Base-by-base conservation (phyloP, 805 yeast genomes). In the Wickerhamomyces tratensis region DNA sequence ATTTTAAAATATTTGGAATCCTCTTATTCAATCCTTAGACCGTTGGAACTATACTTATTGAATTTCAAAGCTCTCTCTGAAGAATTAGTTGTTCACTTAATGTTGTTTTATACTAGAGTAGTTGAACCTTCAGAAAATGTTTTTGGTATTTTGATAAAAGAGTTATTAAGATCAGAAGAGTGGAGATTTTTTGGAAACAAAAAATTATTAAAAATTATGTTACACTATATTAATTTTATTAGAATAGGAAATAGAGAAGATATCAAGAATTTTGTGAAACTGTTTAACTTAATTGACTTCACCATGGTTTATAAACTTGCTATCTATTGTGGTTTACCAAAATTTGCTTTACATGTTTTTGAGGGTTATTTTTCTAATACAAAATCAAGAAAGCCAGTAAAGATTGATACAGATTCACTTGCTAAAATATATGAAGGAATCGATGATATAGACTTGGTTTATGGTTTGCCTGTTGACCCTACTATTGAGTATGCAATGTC, bases 401-500 rank as follows among this genome's bases (percentile, higher is more conserved):
- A 1, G 12, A 20, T 43, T 6, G 56, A 52, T 13, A 40, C 49
- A 3, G 14, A 27, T 2, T 37, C 42, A 5, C 40, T 67, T 11
- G 33, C 59, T 5, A 37, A 44, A 1, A 64, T 82, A 2, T 85
- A 80, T 55, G 63, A 65, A 6, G 54, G 68, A 0, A 63, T 87
- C 4, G 77, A 73, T 40, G 87, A 82, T 43, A 62, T 67, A 4
- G 95, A 87, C 55, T 59, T 85, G 35, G 55, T 74, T 6, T 69
- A 70, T 49, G 94, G 94, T 0, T 58, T 85, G 9, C 86, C 89
- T 0, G 70, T 73, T 12, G 65, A 69, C 20, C 72, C 82, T 1
- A 63, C 78, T 0, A 52, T 86, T 6, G 65, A 66, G 0, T 70
- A 70, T 45, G 82, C 85, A 0, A 48, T 80, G 10, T 54, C 62